phyloP scores from a whole-genome alignment of 2,329 filamentous ascomycete genomes.

The Claviceps pazoutovae region DNA sequence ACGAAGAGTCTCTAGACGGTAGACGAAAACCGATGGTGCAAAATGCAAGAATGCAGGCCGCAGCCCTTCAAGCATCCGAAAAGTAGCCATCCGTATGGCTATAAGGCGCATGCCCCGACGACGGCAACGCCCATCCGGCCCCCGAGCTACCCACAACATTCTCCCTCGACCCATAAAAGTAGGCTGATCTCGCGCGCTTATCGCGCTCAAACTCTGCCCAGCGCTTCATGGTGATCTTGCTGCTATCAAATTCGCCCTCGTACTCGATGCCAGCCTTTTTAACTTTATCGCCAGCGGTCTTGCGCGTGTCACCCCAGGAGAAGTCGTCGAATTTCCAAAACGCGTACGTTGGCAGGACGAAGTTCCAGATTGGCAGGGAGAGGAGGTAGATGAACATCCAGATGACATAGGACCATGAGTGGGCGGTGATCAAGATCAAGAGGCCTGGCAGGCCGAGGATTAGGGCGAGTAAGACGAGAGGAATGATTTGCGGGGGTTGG shows the following conservation, averaged over 20 bases:
- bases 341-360: constrained; percentile 81
- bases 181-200: constrained; percentile 34
- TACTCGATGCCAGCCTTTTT: constrained; percentile 78
- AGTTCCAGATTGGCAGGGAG: constrained; percentile 95
- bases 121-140: constrained; percentile 27
- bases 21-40: too few species aligned
- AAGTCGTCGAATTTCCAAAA: constrained; percentile 99
- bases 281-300: constrained; percentile 80
- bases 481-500: constrained; percentile 70
- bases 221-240: constrained; percentile 98
- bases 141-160: constrained; percentile 29
- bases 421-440: constrained; percentile 83
- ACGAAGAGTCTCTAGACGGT: too few species aligned
- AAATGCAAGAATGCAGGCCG: too few species aligned
- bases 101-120: constrained; percentile 23
- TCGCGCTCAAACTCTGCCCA: constrained; percentile 90
- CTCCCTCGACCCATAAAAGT: constrained; percentile 36
- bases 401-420: constrained; percentile 77
- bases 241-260: constrained; percentile 94
- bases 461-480: constrained; percentile 72
- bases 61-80: constrained; percentile 28
- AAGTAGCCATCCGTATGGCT: constrained; percentile 40
- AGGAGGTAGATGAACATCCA: constrained; percentile 97
- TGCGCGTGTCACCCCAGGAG: constrained; percentile 95
- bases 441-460: constrained; percentile 90